A percentile compares a stretch with the other conserved stretches of the same genome.
phyloP scores from a whole-genome alignment of 1,284 basidiomycete genomes.

The Cryptococcus depauperatus region DNA sequence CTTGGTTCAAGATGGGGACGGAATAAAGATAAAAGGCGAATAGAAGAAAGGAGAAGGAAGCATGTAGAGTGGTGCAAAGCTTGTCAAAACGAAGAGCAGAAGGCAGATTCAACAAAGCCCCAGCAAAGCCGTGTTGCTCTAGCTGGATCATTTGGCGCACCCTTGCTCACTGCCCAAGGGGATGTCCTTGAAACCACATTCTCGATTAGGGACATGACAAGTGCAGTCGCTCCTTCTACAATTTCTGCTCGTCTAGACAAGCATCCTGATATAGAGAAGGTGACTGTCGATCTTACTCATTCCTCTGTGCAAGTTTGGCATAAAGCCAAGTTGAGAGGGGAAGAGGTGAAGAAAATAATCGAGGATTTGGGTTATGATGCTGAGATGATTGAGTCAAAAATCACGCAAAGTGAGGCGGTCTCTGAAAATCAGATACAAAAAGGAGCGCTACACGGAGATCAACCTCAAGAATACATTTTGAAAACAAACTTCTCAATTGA shows the following conservation, averaged over 20 bases:
- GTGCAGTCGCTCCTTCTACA: constrained; percentile 33
- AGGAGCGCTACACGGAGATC: neutral
- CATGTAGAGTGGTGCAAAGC: constrained; percentile 42
- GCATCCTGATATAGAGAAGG: constrained; percentile 10
- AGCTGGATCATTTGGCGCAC: no score
- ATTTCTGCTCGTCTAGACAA: constrained; percentile 26
- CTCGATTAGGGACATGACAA: constrained; percentile 37
- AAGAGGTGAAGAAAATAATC: constrained; percentile 25
- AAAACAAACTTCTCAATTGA: constrained; percentile 23
- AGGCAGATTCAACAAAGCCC: no score
- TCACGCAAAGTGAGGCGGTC: neutral
- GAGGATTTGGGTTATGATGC: constrained; percentile 42
- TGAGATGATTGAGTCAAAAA: neutral
- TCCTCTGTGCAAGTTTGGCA: constrained; percentile 23
- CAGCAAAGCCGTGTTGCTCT: no score
- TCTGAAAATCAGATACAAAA: neutral
- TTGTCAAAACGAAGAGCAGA: constrained; percentile 30
- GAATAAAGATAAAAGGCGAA: constrained; percentile 11
- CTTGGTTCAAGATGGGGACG: constrained; percentile 4
- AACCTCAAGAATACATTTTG: neutral
- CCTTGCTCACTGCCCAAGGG: no score
- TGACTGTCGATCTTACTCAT: constrained; percentile 24
- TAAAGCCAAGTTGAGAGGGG: constrained; percentile 1
- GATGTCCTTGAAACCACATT: constrained; percentile 13
- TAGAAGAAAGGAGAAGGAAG: constrained; percentile 24